Evolutionary conservation across 2,329 filamentous ascomycete genomes (phyloP), one percentile per base, ranked within the genome.

Genomic region (Cytospora leucostoma): DNA sequence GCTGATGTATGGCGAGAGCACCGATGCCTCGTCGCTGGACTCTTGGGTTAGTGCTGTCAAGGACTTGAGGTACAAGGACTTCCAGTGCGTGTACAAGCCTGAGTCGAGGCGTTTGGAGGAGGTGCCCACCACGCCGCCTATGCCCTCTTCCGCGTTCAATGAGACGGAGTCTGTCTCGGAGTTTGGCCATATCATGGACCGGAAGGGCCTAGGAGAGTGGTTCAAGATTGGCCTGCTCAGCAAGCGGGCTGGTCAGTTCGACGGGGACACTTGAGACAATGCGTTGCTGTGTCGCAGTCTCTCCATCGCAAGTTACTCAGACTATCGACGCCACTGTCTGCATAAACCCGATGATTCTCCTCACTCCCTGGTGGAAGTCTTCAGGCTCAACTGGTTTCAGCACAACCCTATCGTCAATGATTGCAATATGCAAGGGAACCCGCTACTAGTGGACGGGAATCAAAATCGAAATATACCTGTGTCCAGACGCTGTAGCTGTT

Each of bases 1-100:
- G 1, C 87, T 93, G 68, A 93, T 93, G 90, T 91, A 92, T 71
- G 89, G 88, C 56, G 88, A 91, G 71, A 84, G 86, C 1, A 67
- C 68, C 4, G 76, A 81, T n/a, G 80, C 84, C 68, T 69, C 71
- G 1, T 78, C 79, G 1, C 83, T 92, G 4, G 79, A 78, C 63
- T 78, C 79, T 15, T 92, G 89, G 89, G 86, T 92, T 5, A 78
- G 77, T 12, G 77, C 78, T 1, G 88, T 92, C 2, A 84, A 89
- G 62, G 80, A 80, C 33, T 74, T 92, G 50, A 80, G 87, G 7
- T 92, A 92, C 74, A 92, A 92, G 68, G 88, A 92, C 72, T 92
- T 88, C 59, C 85, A 89, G 66, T 81, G 91, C 54, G 83, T 82
- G 8, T 78, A 76, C 17, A 82, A 84, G 67, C 84, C 86, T 11